phyloP scores from a whole-genome alignment of 805 yeast species.

The Wickerhamiella vanderwaltii region DNA sequence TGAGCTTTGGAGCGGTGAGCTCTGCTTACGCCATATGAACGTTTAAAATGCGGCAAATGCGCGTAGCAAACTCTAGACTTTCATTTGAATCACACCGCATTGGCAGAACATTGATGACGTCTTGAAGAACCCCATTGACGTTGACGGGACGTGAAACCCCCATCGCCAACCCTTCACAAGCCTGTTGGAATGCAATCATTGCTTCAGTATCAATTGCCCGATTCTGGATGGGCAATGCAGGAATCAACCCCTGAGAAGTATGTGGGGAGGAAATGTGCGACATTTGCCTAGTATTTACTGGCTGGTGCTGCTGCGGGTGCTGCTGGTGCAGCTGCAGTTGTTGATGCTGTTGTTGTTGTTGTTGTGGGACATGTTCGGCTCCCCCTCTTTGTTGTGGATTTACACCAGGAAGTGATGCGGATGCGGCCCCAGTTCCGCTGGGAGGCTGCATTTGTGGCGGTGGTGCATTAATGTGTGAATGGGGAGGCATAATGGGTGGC shows the following conservation, averaged over 20 bases:
- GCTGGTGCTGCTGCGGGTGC: conserved; percentile 5
- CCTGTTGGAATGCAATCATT: conserved; percentile 6
- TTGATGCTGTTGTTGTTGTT: too few relatives aligned
- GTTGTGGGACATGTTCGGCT: too few relatives aligned
- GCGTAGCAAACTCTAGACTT: conserved; percentile 8
- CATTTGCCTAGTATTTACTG: background rate
- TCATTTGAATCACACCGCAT: conserved; percentile 6
- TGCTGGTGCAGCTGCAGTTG: too few relatives aligned
- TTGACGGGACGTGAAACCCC: conserved; percentile 7
- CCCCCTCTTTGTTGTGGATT: too few relatives aligned
- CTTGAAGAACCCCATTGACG: conserved; percentile 4
- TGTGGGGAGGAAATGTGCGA: background rate
- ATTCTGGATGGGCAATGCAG: background rate
- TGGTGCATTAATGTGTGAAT: background rate
- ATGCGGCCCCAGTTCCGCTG: too few relatives aligned
- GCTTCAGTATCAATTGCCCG: conserved; percentile 5
- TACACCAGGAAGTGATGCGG: too few relatives aligned
- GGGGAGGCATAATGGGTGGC: background rate
- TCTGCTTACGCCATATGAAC: conserved; percentile 2
- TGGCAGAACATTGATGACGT: conserved; percentile 3
- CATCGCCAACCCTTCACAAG: conserved; percentile 4
- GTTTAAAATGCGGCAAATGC: conserved; percentile 6
- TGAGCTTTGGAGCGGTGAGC: too few relatives aligned
- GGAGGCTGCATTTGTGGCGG: conserved; percentile 8
- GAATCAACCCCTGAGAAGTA: background rate